Base-by-base conservation (phyloP, 768 basidiomycete genomes). In the Macrolepiota albuminosa region DNA sequence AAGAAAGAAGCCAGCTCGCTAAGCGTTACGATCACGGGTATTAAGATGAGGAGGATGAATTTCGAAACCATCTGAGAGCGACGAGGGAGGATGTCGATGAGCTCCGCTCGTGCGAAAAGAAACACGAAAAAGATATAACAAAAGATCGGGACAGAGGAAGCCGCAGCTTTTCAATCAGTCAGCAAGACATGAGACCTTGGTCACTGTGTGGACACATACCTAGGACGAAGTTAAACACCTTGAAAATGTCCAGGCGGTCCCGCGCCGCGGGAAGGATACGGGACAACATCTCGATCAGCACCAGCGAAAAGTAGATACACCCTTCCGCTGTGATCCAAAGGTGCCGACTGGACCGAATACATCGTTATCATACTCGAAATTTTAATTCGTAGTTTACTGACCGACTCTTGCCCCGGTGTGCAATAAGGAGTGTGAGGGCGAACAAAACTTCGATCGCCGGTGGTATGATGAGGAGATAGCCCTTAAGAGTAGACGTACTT, bases 1-100 rank as follows among this genome's bases (percentile, higher is more conserved):
- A 86, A 64, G 65, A 92, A 87, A 3, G 89, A 88, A 10, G 83
- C 82, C 14, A 87, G 68, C 61, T 84, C 84, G 67, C 86, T 87
- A 63, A 81, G 69, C 10, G 75, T 71, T 58, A 86, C 60, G 52
- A 86, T 78, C 34, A 78, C 67, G 11, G 87, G 85, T 54, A 91
- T 80, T 60, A 84, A 79, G 34, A 81, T 54, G 36, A 84, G 63
- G 10, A 89, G 72, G 10, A 78, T 67, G 48, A 78, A 71, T 63
- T 75, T 78, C 2, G 79, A 71, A 56, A 83, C 68, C 18, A 67
- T 71, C 49, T 76, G 80, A 56, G 84, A 72, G 13, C 78, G 78
- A 39, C 64, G 65, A 16, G 90, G 87, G 40, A 89, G 75, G 40
- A 69, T 68, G 50, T 78, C 75, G 47, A 86, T 68, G 61, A 89